phyloP scores from a whole-genome alignment of 2,329 filamentous ascomycete species.

The Aaosphaeria arxii region DNA sequence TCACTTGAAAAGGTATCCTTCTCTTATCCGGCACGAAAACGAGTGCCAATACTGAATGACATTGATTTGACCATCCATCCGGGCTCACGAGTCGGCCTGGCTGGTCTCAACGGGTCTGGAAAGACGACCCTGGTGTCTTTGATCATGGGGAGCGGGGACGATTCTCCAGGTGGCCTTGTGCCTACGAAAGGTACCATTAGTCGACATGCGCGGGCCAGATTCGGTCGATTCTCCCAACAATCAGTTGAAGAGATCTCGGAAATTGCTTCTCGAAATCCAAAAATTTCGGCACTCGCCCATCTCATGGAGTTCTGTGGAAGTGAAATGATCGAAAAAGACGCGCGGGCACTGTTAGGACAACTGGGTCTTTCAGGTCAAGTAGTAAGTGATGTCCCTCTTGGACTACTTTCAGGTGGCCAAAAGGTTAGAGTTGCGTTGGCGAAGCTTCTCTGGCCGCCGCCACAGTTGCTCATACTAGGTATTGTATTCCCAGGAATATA shows the following conservation, averaged over 20 bases:
- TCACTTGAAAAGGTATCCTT: constrained; percentile 69
- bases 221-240: constrained; percentile 79
- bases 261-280: constrained; percentile 49
- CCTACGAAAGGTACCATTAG: constrained; percentile 62
- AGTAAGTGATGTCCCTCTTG: constrained; percentile 70
- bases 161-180: constrained; percentile 29
- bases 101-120: constrained; percentile 77
- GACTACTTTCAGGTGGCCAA: constrained; percentile 76
- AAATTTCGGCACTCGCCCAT: constrained; percentile 63
- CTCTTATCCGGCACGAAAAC: constrained; percentile 52
- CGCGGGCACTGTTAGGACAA: constrained; percentile 63
- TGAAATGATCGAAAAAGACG: constrained; percentile 62
- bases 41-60: constrained; percentile 55
- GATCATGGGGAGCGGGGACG: constrained; percentile 53
- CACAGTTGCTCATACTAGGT: constrained; percentile 67
- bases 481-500: not conserved
- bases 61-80: constrained; percentile 67
- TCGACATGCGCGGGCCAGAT: constrained; percentile 64
- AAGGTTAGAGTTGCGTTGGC: constrained; percentile 64
- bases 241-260: constrained; percentile 67
- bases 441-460: constrained; percentile 63
- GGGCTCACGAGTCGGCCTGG: constrained; percentile 71
- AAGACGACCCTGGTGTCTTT: constrained; percentile 77
- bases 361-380: constrained; percentile 68
- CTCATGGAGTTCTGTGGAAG: constrained; percentile 55